Percentiles rank a stretch among this genome's conserved stretches.
Conservation (phyloP, 305 asterid species). For the Euphrasia arctica region DNA sequence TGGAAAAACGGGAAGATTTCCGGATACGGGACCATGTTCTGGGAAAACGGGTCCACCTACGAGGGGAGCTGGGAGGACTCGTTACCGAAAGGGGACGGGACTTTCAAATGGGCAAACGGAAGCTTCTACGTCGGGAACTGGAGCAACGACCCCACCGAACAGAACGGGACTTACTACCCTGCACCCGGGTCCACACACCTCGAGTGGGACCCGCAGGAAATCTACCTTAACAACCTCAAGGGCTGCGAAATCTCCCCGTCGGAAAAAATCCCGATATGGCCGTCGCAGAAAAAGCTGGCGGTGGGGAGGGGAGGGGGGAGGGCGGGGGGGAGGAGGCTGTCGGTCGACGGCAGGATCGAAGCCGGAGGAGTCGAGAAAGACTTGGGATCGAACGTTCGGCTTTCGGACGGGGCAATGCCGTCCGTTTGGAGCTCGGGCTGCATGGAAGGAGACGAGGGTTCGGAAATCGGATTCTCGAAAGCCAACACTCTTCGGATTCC, state of each 20-base stretch:
- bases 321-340: slow-evolving; percentile 55
- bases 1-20: slow-evolving; percentile 54
- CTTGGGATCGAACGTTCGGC: slow-evolving; percentile 39
- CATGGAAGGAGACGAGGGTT: slow-evolving; percentile 33
- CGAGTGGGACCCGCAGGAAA: slow-evolving; percentile 67
- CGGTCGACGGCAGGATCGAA: slow-evolving; percentile 79
- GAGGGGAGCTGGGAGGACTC: slow-evolving; percentile 76
- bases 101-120: slow-evolving; percentile 58
- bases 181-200: slow-evolving; percentile 8
- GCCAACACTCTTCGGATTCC: slow-evolving; percentile 68
- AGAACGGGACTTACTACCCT: slow-evolving; percentile 54
- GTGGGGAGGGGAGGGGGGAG: slow-evolving; percentile 55
- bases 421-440: slow-evolving; percentile 34
- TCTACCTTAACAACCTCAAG: slow-evolving; percentile 42
- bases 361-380: slow-evolving; percentile 46
- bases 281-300: slow-evolving; percentile 82
- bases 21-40: slow-evolving; percentile 54
- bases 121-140: slow-evolving; percentile 66
- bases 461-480: slow-evolving; percentile 20
- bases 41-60: slow-evolving; percentile 50
- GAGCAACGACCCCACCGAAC: slow-evolving; percentile 55
- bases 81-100: slow-evolving; percentile 63
- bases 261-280: slow-evolving; percentile 73
- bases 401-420: slow-evolving; percentile 56
- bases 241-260: slow-evolving; percentile 47